Conservation (phyloP, 129 eudicot genomes). For the Solidago caesia region DNA sequence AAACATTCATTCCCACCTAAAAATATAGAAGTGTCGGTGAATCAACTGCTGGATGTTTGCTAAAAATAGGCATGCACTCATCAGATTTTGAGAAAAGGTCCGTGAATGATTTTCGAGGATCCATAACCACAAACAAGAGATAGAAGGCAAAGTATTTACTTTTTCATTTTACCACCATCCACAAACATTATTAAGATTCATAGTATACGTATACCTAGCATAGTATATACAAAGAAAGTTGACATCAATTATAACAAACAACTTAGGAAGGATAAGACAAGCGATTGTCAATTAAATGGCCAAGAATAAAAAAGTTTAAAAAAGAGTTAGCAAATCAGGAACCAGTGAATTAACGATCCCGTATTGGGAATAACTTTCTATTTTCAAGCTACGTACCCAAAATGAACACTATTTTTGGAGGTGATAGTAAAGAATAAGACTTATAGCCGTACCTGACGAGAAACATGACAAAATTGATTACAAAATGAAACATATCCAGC, state of each 20-base stretch:
- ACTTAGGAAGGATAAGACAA: neutral
- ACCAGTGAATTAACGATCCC: constrained; percentile 1
- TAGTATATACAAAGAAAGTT: neutral
- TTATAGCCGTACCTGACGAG: constrained; percentile 18
- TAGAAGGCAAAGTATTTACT: neutral
- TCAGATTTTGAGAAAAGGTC: constrained; percentile 14
- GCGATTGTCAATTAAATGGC: neutral
- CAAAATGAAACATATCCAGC: constrained; percentile 19
- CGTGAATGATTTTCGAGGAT: constrained; percentile 2
- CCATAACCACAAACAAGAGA: constrained; percentile 9
- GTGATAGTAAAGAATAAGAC: constrained; percentile 21
- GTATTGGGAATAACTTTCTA: constrained; percentile 18
- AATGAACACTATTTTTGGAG: constrained; percentile 25
- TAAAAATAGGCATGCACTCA: constrained; percentile 21
- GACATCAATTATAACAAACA: neutral
- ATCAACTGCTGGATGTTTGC: constrained; percentile 12
- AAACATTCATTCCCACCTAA: constrained; percentile 21
- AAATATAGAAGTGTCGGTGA: neutral
- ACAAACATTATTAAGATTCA: neutral
- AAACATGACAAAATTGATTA: constrained; percentile 20
- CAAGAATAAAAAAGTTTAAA: neutral
- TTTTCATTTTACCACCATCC: neutral
- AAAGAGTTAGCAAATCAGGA: neutral
- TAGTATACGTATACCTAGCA: neutral
- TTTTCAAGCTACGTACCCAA: constrained; percentile 23